Base-by-base conservation (phyloP, 2,329 filamentous ascomycete species). In the Fusarium sp. region DNA sequence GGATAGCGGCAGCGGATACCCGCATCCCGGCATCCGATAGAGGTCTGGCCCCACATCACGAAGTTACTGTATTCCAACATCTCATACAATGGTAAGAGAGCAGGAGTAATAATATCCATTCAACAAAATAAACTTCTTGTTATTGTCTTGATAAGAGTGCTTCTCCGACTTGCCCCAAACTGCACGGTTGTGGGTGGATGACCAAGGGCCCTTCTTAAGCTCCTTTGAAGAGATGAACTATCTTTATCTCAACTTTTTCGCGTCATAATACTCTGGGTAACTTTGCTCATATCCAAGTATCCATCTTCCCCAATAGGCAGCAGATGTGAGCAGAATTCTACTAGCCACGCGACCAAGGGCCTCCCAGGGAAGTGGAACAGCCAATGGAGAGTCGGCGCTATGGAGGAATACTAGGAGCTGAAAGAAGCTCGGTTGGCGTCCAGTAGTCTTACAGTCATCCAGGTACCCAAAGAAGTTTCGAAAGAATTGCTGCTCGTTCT, bases 321-420 rank as follows among this genome's bases (percentile, higher is more conserved):
- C 54, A 5, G 21, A 11, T 15, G 42, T 50, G 2, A 59, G 54
- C 2, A 59, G 33, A 4, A 60, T 14, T 11, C 57, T 31, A 21
- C 57, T 60, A 3, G 45, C 54, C 7, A 59, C 19, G n/a, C 36
- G 45, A 1, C 57, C 57, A 9, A 60, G 3, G 8, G 38, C 42
- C 14, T 60, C 57, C 43, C 36, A 60, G 2, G 43, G 54, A 24
- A 60, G 21, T 4, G 57, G 36, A 17, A 60, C 24, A 0, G 57
- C 57, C 15, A 60, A 19, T 3, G 57, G 57, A 3, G 57, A 59
- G 21, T 60, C 57, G 2, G 42, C 57, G 10, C 46, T 46, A 14
- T 60, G 57, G 11, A 60, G 36, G n/a, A 60, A 60, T 1, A 60
- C 57, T 6, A 60, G 45, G 3, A 60, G 28, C 15, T 59, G 57